Conservation (phyloP, 2,329 filamentous ascomycete species). For the Dothiorella sarmentorum region DNA sequence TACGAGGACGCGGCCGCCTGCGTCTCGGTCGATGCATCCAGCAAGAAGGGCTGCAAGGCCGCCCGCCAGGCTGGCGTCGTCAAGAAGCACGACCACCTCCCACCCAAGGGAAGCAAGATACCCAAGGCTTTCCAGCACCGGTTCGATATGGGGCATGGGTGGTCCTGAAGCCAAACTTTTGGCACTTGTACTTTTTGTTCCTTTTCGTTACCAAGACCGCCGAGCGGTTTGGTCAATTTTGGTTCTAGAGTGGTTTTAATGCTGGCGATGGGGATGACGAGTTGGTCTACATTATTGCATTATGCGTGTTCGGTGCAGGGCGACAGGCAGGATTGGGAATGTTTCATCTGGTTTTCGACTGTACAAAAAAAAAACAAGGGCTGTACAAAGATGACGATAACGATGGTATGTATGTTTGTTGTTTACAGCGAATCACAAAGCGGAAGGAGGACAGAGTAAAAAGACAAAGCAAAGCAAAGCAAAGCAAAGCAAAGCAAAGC, state of each 20-base stretch:
- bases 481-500: neutral
- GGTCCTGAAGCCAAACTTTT: slow-evolving; percentile 12
- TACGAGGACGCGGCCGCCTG: slow-evolving; percentile 61
- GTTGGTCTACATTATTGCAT: too few species aligned
- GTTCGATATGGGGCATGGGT: slow-evolving; percentile 40
- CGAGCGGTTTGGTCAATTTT: neutral
- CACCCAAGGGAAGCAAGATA: slow-evolving; percentile 39
- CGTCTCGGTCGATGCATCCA: slow-evolving; percentile 57
- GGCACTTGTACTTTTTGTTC: neutral
- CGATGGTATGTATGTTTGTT: neutral
- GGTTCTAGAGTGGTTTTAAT: too few species aligned
- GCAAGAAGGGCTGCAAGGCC: slow-evolving; percentile 31
- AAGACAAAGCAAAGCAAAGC: too few species aligned
- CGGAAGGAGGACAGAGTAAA: too few species aligned
- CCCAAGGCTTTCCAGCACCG: slow-evolving; percentile 35
- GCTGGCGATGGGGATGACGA: too few species aligned
- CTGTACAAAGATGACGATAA: neutral
- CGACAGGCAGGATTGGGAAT: neutral
- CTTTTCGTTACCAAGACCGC: neutral
- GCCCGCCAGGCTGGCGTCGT: slow-evolving; percentile 34
- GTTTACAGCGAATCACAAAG: too few species aligned
- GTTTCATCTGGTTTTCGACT: neutral
- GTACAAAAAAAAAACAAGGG: neutral
- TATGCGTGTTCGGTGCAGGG: neutral
- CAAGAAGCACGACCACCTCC: slow-evolving; percentile 46